Evolutionary conservation across 768 basidiomycete genomes (phyloP).

Genomic region (Sporobolomyces phaffii): DNA sequence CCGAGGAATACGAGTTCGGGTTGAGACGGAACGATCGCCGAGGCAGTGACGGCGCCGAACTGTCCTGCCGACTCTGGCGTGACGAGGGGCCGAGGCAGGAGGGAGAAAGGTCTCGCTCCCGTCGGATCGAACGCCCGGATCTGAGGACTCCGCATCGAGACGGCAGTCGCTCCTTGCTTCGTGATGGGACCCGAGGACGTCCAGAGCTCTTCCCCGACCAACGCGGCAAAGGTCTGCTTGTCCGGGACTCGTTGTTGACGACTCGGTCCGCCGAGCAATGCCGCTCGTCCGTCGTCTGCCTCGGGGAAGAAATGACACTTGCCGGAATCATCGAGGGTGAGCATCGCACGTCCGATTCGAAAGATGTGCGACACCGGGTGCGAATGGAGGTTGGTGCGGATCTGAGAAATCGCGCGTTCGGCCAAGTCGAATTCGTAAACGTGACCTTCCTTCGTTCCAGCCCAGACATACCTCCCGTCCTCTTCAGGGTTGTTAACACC

Average conservation of each 20-base stretch:
- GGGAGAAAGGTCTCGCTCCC: slow-evolving; percentile 12
- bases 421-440: slow-evolving; percentile 72
- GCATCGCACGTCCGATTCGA: slow-evolving; percentile 63
- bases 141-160: slow-evolving; percentile 46
- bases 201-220: slow-evolving; percentile 76
- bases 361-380: slow-evolving; percentile 67
- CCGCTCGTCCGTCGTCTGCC: slow-evolving; percentile 31
- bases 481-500: slow-evolving; percentile 7
- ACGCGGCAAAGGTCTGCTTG: slow-evolving; percentile 69
- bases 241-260: slow-evolving; percentile 58
- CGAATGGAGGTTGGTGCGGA: slow-evolving; percentile 60
- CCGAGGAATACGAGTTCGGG: slow-evolving; percentile 70
- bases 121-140: slow-evolving; percentile 69
- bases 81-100: slow-evolving; percentile 45
- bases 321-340: slow-evolving; percentile 77
- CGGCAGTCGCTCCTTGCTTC: slow-evolving; percentile 49
- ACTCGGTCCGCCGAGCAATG: slow-evolving; percentile 20
- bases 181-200: slow-evolving; percentile 54
- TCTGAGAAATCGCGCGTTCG: slow-evolving; percentile 56
- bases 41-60: slow-evolving; percentile 75
- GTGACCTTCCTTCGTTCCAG: slow-evolving; percentile 85
- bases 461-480: slow-evolving; percentile 68
- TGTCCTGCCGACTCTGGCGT: slow-evolving; percentile 63
- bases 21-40: slow-evolving; percentile 64
- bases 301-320: slow-evolving; percentile 64